Percentiles rank a stretch among this genome's conserved stretches.
These are phyloP conservation scores for Fusarium mexicanum DNA, from an alignment of 2,329 filamentous ascomycete species.

Conservation along the genomic window DNA sequence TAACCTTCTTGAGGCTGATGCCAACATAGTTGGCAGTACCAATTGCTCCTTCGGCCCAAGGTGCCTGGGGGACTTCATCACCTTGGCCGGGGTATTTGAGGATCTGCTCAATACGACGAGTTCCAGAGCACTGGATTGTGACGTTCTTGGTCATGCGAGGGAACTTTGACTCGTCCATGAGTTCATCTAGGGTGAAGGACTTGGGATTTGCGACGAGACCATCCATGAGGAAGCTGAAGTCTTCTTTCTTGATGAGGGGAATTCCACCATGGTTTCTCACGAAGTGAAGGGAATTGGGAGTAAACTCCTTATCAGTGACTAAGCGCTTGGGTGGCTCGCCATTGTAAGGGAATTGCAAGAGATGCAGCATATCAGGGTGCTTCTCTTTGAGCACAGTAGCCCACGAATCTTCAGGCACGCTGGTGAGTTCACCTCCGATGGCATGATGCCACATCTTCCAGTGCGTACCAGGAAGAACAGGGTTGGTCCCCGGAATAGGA, in stretches of 20 bases:
- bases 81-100: constrained; percentile 72
- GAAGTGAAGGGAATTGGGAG: constrained; percentile 68
- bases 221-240: constrained; percentile 64
- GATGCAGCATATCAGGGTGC: constrained; percentile 67
- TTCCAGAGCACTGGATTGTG: constrained; percentile 75
- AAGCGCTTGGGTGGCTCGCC: constrained; percentile 69
- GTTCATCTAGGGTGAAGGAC: constrained; percentile 65
- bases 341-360: constrained; percentile 72
- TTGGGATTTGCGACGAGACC: constrained; percentile 69
- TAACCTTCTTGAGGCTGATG: constrained; percentile 73
- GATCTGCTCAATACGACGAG: constrained; percentile 75
- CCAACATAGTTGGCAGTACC: constrained; percentile 71
- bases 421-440: constrained; percentile 49
- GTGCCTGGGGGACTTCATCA: constrained; percentile 65
- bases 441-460: constrained; percentile 70
- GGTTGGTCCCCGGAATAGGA: constrained; percentile 66
- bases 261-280: constrained; percentile 79
- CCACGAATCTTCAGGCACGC: constrained; percentile 68
- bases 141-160: constrained; percentile 67
- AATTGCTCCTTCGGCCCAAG: constrained; percentile 75
- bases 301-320: constrained; percentile 64
- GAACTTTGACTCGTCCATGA: constrained; percentile 69
- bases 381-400: constrained; percentile 65
- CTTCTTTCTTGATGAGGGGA: constrained; percentile 68
- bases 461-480: constrained; percentile 63